These are phyloP conservation scores for Solanum verrucosum DNA, from an alignment of 257 asterid genomes.

Conservation along the genomic window DNA sequence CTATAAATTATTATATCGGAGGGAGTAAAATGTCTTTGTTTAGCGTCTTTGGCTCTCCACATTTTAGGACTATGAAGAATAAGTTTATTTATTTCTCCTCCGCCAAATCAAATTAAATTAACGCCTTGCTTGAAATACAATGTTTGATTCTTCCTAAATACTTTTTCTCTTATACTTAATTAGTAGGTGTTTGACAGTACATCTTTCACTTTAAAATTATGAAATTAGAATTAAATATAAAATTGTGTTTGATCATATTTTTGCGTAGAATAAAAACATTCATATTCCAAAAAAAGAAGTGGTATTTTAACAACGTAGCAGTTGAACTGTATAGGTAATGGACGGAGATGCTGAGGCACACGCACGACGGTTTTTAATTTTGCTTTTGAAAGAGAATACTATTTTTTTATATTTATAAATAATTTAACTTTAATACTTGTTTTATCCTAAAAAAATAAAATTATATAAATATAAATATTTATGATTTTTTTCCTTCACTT, in stretches of 20 bases:
- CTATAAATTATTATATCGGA: no score
- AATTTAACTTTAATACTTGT: neutral
- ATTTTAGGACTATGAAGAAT: neutral
- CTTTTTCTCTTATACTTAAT: neutral
- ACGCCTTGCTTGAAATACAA: neutral
- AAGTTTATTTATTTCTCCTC: neutral
- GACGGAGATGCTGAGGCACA: neutral
- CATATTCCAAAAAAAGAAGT: neutral
- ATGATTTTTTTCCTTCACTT: neutral
- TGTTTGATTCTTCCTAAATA: neutral
- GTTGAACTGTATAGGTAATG: neutral
- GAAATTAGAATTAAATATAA: no score
- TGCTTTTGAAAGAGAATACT: neutral
- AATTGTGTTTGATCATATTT: neutral
- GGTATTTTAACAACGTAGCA: neutral
- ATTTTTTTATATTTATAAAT: neutral
- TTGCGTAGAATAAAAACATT: neutral
- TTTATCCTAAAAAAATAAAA: neutral
- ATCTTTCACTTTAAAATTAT: neutral
- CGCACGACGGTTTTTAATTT: neutral
- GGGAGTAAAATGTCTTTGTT: neutral
- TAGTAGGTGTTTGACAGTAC: neutral
- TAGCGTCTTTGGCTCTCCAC: no score
- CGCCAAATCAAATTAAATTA: neutral
- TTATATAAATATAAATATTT: neutral